A percentile compares a stretch with the other conserved stretches of the same genome.
Evolutionary conservation across 176 grass and related monocot species (phyloP).

Genomic region (Aegilops umbellulata): DNA sequence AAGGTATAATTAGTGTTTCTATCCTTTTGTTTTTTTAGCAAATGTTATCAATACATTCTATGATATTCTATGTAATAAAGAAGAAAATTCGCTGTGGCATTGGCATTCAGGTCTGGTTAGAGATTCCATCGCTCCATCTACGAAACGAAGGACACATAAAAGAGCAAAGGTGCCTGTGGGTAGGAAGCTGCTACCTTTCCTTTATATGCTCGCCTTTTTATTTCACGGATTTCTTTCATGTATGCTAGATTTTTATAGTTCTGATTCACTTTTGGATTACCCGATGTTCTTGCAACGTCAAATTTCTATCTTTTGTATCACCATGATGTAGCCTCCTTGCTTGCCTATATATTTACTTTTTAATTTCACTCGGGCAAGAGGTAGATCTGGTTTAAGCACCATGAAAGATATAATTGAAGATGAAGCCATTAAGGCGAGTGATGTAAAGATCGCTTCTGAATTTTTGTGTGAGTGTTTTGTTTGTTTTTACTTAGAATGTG

Average conservation of each 20-base stretch:
- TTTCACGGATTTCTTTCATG: neutral
- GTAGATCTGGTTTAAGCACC: neutral
- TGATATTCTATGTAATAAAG: conserved; percentile 22
- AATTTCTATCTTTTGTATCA: neutral
- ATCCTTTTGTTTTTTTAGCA: conserved; percentile 11
- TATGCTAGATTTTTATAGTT: neutral
- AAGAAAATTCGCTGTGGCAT: neutral
- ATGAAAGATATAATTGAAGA: neutral
- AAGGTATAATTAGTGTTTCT: conserved; percentile 8
- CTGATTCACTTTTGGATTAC: neutral
- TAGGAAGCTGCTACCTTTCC: neutral
- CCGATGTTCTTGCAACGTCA: neutral
- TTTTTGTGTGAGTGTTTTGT: neutral
- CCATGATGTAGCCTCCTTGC: conserved; percentile 9
- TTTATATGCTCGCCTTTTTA: conserved; percentile 4
- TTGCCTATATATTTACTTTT: neutral
- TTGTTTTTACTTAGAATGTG: neutral
- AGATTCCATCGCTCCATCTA: conserved; percentile 14
- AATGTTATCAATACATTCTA: conserved; percentile 8
- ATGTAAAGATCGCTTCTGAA: neutral
- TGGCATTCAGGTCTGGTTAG: conserved; percentile 8
- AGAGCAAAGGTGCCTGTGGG: neutral
- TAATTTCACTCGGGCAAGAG: neutral
- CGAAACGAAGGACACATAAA: conserved; percentile 17
- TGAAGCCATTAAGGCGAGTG: neutral